Percentiles rank a stretch among this genome's conserved stretches.
These are phyloP conservation scores for Helichrysum umbraculigerum DNA, from an alignment of 129 eudicot genomes.

Conservation along the genomic window DNA sequence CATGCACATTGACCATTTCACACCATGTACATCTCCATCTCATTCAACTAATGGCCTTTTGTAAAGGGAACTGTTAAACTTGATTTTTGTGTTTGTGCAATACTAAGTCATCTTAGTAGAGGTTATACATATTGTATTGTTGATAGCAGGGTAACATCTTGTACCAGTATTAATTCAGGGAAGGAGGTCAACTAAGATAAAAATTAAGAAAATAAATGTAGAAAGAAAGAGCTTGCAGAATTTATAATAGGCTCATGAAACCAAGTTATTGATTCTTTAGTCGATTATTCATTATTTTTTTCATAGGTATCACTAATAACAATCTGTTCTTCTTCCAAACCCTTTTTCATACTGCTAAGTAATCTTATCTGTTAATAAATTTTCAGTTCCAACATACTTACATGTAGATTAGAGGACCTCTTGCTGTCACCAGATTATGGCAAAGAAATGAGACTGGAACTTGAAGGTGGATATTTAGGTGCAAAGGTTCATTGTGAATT, in stretches of 20 bases:
- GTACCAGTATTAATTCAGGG: not conserved
- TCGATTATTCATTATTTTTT: too few species aligned
- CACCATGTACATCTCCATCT: slow-evolving; percentile 77
- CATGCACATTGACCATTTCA: slow-evolving; percentile 75
- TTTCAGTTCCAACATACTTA: not conserved
- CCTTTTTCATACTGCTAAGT: too few species aligned
- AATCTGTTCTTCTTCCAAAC: too few species aligned
- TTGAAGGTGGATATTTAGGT: not conserved
- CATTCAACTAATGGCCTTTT: not conserved
- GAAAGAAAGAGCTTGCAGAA: not conserved
- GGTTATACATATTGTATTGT: not conserved
- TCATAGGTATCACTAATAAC: too few species aligned
- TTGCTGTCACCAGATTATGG: not conserved
- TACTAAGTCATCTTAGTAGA: not conserved
- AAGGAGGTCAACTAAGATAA: not conserved
- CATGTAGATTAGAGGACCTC: not conserved
- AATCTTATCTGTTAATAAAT: not conserved
- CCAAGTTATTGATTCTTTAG: too few species aligned
- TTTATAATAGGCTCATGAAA: not conserved
- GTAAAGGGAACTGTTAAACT: too few species aligned
- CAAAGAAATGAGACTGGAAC: not conserved
- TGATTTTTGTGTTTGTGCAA: not conserved
- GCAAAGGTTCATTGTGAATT: not conserved
- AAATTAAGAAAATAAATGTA: not conserved
- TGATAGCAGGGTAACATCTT: not conserved